phyloP scores from a whole-genome alignment of 495 filamentous ascomycete genomes.

The Penicillium subrubescens region DNA sequence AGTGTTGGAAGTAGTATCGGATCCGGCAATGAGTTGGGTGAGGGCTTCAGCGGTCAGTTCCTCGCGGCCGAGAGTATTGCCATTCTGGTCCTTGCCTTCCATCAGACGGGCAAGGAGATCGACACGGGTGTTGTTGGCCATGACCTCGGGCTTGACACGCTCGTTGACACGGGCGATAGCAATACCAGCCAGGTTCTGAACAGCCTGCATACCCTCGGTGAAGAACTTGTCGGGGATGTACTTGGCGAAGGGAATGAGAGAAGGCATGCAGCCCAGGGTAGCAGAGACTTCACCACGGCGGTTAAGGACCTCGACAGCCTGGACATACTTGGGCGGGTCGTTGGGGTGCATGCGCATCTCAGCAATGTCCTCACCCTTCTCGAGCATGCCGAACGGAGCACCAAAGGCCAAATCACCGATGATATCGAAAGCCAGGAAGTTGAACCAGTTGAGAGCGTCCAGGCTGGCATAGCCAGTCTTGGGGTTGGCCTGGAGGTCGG shows the following conservation, averaged over 20 bases:
- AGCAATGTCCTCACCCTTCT: conserved; percentile 58
- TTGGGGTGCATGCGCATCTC: conserved; percentile 57
- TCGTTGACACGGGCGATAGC: conserved; percentile 79
- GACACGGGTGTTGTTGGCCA: conserved; percentile 60
- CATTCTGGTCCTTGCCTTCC: conserved; percentile 82
- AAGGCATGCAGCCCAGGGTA: conserved; percentile 49
- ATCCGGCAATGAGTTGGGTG: conserved; percentile 88
- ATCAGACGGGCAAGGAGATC: conserved; percentile 83
- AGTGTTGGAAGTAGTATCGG: conserved; percentile 88
- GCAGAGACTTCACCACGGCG: conserved; percentile 57
- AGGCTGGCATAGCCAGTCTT: conserved; percentile 59
- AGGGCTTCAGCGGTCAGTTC: conserved; percentile 88
- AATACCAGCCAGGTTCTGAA: conserved; percentile 58
- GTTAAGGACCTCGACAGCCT: conserved; percentile 57
- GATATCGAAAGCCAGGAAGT: conserved; percentile 91
- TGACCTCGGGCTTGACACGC: conserved; percentile 65
- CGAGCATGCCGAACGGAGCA: conserved; percentile 57
- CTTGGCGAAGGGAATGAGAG: conserved; percentile 52
- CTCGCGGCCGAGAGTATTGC: conserved; percentile 68
- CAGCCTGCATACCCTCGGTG: conserved; percentile 49
- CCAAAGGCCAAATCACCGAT: conserved; percentile 68
- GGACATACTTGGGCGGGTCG: conserved; percentile 47
- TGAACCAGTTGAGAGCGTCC: conserved; percentile 90
- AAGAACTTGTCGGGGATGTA: conserved; percentile 58
- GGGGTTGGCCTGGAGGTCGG: conserved; percentile 45